A percentile compares a stretch with the other conserved stretches of the same genome.
Conservation (phyloP, 306 rosid genomes). For the Glycine tomentella region DNA sequence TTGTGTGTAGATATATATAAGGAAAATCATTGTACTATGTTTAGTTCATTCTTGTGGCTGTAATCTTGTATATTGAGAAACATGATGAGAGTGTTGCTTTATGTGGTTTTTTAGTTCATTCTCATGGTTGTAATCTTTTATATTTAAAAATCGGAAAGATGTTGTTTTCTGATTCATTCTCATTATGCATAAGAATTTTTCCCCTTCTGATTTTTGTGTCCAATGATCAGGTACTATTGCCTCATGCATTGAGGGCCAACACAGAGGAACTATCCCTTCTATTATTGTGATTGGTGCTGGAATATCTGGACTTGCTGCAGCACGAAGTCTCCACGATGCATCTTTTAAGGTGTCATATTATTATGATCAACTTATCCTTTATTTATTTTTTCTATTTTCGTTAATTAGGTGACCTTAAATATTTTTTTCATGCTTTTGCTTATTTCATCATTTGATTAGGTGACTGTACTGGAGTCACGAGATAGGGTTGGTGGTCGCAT, state of each 20-base stretch:
- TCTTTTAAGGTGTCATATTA: constrained; percentile 67
- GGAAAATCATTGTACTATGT: neutral
- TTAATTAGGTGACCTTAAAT: neutral
- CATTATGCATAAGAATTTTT: neutral
- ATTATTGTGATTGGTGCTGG: constrained; percentile 91
- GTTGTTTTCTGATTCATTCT: neutral
- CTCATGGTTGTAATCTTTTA: neutral
- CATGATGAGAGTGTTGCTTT: neutral
- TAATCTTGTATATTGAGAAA: neutral
- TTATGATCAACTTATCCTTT: neutral
- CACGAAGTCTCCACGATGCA: constrained; percentile 76
- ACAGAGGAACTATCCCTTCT: constrained; percentile 54
- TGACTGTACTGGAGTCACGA: constrained; percentile 77
- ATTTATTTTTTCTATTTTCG: neutral
- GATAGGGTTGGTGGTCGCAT: constrained; percentile 88
- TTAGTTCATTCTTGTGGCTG: neutral
- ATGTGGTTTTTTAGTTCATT: neutral
- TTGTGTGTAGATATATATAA: neutral
- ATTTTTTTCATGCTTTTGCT: constrained; percentile 24
- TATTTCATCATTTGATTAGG: constrained; percentile 55
- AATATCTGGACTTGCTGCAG: constrained; percentile 88
- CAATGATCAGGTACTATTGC: constrained; percentile 52
- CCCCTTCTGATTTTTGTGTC: constrained; percentile 43
- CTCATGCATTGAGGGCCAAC: constrained; percentile 52
- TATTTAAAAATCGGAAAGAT: neutral